phyloP scores from a whole-genome alignment of 331 rosid genomes.

The Ulmus americana region DNA sequence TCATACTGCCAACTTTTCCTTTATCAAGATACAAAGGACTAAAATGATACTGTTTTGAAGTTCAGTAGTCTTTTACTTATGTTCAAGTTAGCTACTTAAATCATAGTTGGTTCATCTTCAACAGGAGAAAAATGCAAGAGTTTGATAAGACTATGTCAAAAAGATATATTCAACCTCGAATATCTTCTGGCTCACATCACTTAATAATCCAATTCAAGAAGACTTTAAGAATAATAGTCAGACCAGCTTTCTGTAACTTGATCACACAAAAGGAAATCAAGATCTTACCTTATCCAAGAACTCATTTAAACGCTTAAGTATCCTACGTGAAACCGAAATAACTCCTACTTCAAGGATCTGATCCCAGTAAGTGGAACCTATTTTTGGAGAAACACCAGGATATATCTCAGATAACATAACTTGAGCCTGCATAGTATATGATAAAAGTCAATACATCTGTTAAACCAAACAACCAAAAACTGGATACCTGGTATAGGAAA shows the following conservation, averaged over 20 bases:
- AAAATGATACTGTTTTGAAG: too few relatives aligned
- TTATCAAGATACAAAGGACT: too few relatives aligned
- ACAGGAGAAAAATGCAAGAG: too few relatives aligned
- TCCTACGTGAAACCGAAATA: slow-evolving; percentile 71
- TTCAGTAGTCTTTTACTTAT: too few relatives aligned
- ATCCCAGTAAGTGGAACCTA: slow-evolving; percentile 84
- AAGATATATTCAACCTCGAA: too few relatives aligned
- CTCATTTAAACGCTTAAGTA: slow-evolving; percentile 78
- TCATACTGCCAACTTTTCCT: too few relatives aligned
- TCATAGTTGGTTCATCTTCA: too few relatives aligned
- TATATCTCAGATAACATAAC: slow-evolving; percentile 87
- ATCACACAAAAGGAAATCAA: slow-evolving; percentile 7
- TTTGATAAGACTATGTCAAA: too few relatives aligned
- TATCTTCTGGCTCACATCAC: background rate
- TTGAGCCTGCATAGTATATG: slow-evolving; percentile 57
- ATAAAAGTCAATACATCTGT: slow-evolving; percentile 13
- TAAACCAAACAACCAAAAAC: slow-evolving; percentile 25
- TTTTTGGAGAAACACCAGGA: slow-evolving; percentile 86
- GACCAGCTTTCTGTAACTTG: background rate
- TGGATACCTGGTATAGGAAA: background rate
- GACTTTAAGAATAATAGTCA: background rate
- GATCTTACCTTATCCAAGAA: slow-evolving; percentile 77
- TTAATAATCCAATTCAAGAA: background rate
- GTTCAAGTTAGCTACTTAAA: too few relatives aligned
- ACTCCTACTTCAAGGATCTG: slow-evolving; percentile 85